Conservation (phyloP, 805 yeast species). For the Myxozyma nipponensis region DNA sequence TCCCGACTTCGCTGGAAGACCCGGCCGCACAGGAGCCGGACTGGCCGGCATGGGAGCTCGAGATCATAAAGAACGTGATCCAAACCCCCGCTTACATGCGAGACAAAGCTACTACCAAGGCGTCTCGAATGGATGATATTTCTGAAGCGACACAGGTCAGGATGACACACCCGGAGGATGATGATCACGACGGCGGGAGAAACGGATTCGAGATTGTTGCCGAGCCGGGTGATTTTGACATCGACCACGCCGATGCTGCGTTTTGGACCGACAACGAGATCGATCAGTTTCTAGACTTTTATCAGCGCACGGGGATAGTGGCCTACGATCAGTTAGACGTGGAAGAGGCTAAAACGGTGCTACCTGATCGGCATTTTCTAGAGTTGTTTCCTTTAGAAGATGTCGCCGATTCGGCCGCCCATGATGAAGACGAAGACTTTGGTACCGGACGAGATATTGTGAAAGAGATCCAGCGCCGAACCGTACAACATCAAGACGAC, state of each 20-base stretch:
- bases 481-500: not conserved
- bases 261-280: conserved; percentile 14
- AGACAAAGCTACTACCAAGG: conserved; percentile 2
- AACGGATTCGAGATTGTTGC: not conserved
- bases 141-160: conserved; percentile 6
- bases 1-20: conserved; percentile 8
- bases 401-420: not conserved
- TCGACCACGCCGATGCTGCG: conserved; percentile 10
- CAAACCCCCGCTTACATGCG: conserved; percentile 5
- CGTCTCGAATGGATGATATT: conserved; percentile 7
- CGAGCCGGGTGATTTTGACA: conserved; percentile 3
- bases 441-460: not conserved
- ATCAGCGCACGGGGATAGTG: conserved; percentile 16
- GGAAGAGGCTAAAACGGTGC: conserved; percentile 9
- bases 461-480: not conserved
- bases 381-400: conserved; percentile 15
- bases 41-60: conserved; percentile 22
- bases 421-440: not conserved
- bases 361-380: conserved; percentile 11
- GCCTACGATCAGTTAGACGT: too few species aligned
- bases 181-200: not conserved
- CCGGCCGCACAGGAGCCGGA: conserved; percentile 19
- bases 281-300: conserved; percentile 16
- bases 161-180: not conserved
- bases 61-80: conserved; percentile 4